Percentiles rank a stretch among this genome's conserved stretches.
phyloP scores from a whole-genome alignment of 805 yeast genomes.

The Metschnikowia santaceciliae region DNA sequence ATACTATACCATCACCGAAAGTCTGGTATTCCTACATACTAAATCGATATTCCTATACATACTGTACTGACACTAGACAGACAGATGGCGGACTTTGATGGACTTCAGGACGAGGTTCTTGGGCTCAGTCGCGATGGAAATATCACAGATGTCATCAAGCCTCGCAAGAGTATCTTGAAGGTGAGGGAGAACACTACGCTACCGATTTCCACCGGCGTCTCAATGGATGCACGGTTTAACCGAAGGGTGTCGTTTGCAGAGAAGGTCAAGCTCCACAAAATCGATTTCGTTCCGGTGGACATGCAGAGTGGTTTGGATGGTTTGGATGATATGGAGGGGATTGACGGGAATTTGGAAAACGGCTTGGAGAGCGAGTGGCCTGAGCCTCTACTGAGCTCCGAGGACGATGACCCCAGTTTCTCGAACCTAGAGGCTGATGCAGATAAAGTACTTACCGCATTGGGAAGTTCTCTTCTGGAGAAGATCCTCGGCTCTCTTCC shows the following conservation, averaged over 20 bases:
- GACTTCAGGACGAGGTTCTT: neutral
- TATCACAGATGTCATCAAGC: constrained; percentile 5
- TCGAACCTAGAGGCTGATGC: constrained; percentile 20
- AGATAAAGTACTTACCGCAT: constrained; percentile 12
- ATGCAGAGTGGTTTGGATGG: constrained; percentile 3
- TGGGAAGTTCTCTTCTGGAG: constrained; percentile 1
- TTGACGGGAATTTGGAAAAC: neutral
- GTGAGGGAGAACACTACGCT: constrained; percentile 12
- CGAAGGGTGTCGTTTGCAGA: constrained; percentile 77
- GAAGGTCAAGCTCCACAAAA: constrained; percentile 62
- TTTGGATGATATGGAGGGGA: too few relatives aligned
- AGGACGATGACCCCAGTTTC: constrained; percentile 12
- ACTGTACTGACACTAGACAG: neutral
- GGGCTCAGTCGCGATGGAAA: constrained; percentile 3
- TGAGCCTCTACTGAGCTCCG: constrained; percentile 6
- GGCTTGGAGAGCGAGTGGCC: neutral
- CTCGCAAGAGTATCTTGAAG: constrained; percentile 16
- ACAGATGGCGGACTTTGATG: neutral
- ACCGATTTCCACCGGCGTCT: constrained; percentile 6
- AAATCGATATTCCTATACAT: too few relatives aligned
- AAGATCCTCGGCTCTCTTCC: constrained; percentile 7
- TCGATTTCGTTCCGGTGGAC: constrained; percentile 32
- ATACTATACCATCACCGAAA: too few relatives aligned
- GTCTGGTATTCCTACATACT: too few relatives aligned
- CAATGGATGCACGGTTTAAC: constrained; percentile 11